Evolutionary conservation across 306 rosid species (phyloP).

Genomic region (Citrullus colocynthis): DNA sequence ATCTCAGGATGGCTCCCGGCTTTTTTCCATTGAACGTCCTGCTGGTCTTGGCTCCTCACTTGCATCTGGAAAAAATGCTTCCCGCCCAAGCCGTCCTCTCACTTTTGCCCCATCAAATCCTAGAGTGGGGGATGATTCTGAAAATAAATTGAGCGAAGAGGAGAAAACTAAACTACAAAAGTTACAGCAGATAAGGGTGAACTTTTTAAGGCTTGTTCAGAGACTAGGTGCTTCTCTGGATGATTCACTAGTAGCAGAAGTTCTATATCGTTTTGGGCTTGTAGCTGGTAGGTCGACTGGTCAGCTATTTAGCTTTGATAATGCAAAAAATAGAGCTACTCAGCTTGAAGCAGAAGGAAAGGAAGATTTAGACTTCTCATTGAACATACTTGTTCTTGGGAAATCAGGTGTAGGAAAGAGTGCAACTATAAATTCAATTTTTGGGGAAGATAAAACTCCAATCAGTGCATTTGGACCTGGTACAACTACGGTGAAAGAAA

Average conservation of each 20-base stretch:
- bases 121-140: slow-evolving; percentile 32
- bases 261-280: slow-evolving; percentile 61
- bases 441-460: slow-evolving; percentile 68
- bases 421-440: slow-evolving; percentile 89
- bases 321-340: slow-evolving; percentile 60
- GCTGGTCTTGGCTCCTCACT: slow-evolving; percentile 94
- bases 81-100: slow-evolving; percentile 41
- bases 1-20: slow-evolving; percentile 79
- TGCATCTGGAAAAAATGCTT: slow-evolving; percentile 46
- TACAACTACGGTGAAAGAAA: slow-evolving; percentile 62
- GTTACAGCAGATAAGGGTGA: slow-evolving; percentile 64
- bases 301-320: slow-evolving; percentile 52
- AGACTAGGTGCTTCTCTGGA: slow-evolving; percentile 69
- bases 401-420: slow-evolving; percentile 95
- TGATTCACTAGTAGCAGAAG: slow-evolving; percentile 77
- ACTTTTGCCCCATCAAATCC: slow-evolving; percentile 35
- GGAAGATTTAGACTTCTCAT: slow-evolving; percentile 51
- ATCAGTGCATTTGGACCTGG: slow-evolving; percentile 75
- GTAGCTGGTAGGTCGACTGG: slow-evolving; percentile 57
- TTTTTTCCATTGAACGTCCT: slow-evolving; percentile 94
- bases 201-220: slow-evolving; percentile 66
- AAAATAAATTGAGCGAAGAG: slow-evolving; percentile 55
- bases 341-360: slow-evolving; percentile 66
- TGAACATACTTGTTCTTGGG: slow-evolving; percentile 84
- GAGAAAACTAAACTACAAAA: slow-evolving; percentile 59